These are phyloP conservation scores for Exidia glandulosa DNA, from an alignment of 768 basidiomycete genomes.

Conservation along the genomic window DNA sequence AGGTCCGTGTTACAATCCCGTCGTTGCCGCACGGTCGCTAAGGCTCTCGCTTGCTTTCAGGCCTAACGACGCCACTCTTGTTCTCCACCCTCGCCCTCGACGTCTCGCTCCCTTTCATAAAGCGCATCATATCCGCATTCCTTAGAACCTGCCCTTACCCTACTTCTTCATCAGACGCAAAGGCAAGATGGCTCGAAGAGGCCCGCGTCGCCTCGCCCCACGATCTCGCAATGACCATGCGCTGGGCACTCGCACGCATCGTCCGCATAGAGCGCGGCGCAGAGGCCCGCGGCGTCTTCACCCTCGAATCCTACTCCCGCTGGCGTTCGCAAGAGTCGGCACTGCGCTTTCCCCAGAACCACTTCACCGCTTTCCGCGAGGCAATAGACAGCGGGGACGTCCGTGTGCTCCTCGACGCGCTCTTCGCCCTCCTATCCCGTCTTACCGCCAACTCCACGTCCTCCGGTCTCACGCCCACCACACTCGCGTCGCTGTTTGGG, in stretches of 20 bases:
- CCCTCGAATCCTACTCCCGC: slow-evolving; percentile 73
- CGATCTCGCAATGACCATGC: slow-evolving; percentile 82
- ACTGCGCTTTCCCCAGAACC: slow-evolving; percentile 59
- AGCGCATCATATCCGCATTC: slow-evolving; percentile 70
- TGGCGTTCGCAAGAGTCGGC: slow-evolving; percentile 80
- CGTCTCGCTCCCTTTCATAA: slow-evolving; percentile 61
- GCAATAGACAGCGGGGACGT: slow-evolving; percentile 38
- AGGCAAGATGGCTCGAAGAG: slow-evolving; percentile 59
- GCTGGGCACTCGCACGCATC: slow-evolving; percentile 83
- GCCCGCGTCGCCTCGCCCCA: slow-evolving; percentile 75
- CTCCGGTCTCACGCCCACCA: slow-evolving; percentile 85
- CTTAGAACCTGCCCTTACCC: slow-evolving; percentile 25
- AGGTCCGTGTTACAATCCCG: slow-evolving; percentile 22
- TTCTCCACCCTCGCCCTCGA: slow-evolving; percentile 86
- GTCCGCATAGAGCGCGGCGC: slow-evolving; percentile 57
- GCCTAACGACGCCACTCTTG: slow-evolving; percentile 79
- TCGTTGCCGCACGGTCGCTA: not conserved
- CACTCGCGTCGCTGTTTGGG: slow-evolving; percentile 81
- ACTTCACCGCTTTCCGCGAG: slow-evolving; percentile 60
- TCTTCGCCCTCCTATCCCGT: slow-evolving; percentile 72
- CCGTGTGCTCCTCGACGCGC: slow-evolving; percentile 49
- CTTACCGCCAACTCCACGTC: slow-evolving; percentile 74
- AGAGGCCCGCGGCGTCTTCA: slow-evolving; percentile 72
- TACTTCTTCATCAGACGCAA: slow-evolving; percentile 33
- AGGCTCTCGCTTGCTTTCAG: slow-evolving; percentile 11